phyloP scores from a whole-genome alignment of 257 asterid genomes.

The Solanum sejunctum region DNA sequence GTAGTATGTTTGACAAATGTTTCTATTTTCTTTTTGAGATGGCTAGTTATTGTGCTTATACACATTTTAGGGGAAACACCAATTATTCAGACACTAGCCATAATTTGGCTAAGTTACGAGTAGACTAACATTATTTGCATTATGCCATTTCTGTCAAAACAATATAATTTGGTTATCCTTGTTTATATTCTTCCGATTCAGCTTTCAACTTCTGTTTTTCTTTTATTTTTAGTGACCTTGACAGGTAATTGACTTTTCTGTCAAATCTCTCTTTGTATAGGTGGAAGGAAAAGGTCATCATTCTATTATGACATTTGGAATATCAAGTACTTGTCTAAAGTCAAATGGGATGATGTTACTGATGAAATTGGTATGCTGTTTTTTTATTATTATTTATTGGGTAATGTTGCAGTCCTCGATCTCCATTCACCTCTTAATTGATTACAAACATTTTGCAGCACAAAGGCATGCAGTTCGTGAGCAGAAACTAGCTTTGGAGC shows the following conservation, averaged over 20 bases:
- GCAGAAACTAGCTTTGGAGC: constrained; percentile 67
- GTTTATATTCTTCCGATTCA: background rate
- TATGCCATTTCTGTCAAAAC: background rate
- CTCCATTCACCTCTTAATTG: background rate
- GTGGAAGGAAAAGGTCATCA: constrained; percentile 80
- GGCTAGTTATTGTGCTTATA: background rate
- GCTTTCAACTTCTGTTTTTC: background rate
- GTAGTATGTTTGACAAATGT: background rate
- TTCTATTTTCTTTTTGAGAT: background rate
- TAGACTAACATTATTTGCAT: background rate
- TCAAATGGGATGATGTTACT: constrained; percentile 96
- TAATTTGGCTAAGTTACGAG: background rate
- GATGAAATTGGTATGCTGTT: constrained; percentile 56
- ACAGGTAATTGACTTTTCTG: background rate
- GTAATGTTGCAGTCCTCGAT: background rate
- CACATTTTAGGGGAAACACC: background rate
- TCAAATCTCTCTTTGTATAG: constrained; percentile 22
- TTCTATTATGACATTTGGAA: constrained; percentile 92
- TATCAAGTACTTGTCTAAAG: constrained; percentile 87
- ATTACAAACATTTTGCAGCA: constrained; percentile 32
- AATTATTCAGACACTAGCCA: background rate
- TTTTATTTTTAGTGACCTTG: background rate
- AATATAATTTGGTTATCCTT: background rate
- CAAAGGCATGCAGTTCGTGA: constrained; percentile 58
- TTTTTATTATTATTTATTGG: background rate